Conservation (phyloP, 176 grass and related monocot genomes). For the Themeda triandra region DNA sequence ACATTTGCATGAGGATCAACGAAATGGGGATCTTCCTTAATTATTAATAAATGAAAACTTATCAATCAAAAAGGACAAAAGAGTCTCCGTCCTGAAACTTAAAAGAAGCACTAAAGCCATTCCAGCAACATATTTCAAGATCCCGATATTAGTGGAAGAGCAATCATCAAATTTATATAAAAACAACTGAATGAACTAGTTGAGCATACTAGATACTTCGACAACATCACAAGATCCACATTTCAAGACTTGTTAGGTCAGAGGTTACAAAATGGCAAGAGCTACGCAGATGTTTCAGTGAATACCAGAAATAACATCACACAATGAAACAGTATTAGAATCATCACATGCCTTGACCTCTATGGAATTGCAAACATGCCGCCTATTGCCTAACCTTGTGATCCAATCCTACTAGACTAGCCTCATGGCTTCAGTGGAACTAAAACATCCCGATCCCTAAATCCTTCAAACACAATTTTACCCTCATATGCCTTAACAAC, state of each 20-base stretch:
- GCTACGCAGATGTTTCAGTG: constrained; percentile 1
- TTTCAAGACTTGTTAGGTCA: not conserved
- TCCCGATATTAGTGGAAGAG: not conserved
- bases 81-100: not conserved
- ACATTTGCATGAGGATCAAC: not conserved
- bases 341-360: too few species aligned
- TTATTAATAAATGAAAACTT: not conserved
- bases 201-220: not conserved
- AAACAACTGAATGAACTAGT: not conserved
- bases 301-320: not conserved
- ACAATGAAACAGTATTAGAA: not conserved
- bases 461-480: too few species aligned
- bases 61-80: not conserved
- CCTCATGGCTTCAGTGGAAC: too few species aligned
- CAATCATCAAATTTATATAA: not conserved
- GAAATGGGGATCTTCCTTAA: not conserved
- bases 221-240: not conserved
- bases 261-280: not conserved
- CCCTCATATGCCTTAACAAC: too few species aligned
- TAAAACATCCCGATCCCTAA: too few species aligned
- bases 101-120: not conserved
- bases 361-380: too few species aligned
- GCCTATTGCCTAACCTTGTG: too few species aligned
- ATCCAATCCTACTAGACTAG: too few species aligned
- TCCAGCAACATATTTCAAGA: not conserved